Conservation (phyloP, 2,329 filamentous ascomycete species). For the Conoideocrella luteorostrata region DNA sequence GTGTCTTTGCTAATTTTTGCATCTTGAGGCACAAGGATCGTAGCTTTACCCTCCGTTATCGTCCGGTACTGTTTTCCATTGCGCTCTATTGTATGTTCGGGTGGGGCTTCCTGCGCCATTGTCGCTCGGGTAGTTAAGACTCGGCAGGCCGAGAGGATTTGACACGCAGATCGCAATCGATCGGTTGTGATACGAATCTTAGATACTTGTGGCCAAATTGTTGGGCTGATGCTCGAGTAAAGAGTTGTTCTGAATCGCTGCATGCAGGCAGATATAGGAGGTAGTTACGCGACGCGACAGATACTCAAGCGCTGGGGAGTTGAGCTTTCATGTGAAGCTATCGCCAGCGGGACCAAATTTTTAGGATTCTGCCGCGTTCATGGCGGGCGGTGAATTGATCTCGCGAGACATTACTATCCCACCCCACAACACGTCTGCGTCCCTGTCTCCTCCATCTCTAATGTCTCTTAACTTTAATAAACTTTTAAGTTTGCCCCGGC, state of each 20-base stretch:
- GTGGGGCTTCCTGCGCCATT: constrained; percentile 13
- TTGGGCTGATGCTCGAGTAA: neutral
- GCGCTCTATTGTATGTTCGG: constrained; percentile 19
- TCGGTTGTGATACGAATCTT: neutral
- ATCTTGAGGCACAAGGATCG: constrained; percentile 46
- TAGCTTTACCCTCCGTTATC: constrained; percentile 50
- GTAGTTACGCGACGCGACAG: no score
- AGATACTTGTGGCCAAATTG: neutral
- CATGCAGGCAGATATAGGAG: no score
- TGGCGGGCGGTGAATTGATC: constrained; percentile 14
- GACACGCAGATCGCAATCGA: constrained; percentile 3
- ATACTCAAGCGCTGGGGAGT: no score
- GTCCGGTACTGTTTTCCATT: constrained; percentile 45
- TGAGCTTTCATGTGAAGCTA: constrained; percentile 1
- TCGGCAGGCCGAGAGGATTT: neutral
- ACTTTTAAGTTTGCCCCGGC: no score
- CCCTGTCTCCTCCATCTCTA: no score
- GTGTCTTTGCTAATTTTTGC: constrained; percentile 41
- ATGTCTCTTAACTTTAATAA: no score
- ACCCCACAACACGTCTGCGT: no score
- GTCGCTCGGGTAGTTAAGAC: constrained; percentile 3
- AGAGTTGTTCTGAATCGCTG: neutral
- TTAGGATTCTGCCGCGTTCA: constrained; percentile 17
- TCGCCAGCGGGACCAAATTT: constrained; percentile 13
- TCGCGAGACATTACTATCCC: no score